A percentile compares a stretch with the other conserved stretches of the same genome.
phyloP scores from a whole-genome alignment of 306 rosid genomes.

The Cucumis sativus region Cucumber_9930_V3 NC_026659.2:30301501-30302000 shows the following conservation, averaged over 20 bases:
- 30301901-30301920: too few relatives aligned
- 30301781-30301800: background rate
- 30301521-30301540: background rate
- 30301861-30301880: background rate
- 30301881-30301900: too few relatives aligned
- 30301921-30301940: too few relatives aligned
- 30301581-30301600: background rate
- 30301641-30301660: background rate
- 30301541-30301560: background rate
- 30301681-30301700: background rate
- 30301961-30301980: too few relatives aligned
- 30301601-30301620: background rate
- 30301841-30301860: background rate
- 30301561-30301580: background rate
- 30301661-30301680: background rate
- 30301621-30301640: background rate
- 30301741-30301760: background rate
- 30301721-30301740: background rate
- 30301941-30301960: too few relatives aligned
- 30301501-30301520: background rate
- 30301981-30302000: too few relatives aligned
- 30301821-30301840: background rate
- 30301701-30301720: background rate
- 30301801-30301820: background rate
- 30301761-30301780: background rate